Evolutionary conservation across 306 rosid genomes (phyloP).

Genomic region (Cicer cuneatum): DNA sequence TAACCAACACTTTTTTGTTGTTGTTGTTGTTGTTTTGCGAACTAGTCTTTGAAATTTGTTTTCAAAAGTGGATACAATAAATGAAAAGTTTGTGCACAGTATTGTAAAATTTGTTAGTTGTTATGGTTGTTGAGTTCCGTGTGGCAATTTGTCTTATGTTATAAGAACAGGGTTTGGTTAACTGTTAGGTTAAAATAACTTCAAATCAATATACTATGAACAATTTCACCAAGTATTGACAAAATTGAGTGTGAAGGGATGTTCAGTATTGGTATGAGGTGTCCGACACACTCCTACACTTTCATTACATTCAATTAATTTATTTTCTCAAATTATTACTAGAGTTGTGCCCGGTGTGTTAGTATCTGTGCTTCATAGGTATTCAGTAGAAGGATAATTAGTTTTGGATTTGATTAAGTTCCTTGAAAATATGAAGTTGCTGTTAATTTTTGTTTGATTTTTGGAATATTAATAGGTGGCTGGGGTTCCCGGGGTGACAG

Average conservation of each 20-base stretch:
- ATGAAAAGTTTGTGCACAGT: background rate
- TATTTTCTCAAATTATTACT: too few relatives aligned
- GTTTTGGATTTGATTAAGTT: conserved; percentile 21
- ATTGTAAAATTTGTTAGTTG: background rate
- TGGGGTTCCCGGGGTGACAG: conserved; percentile 97
- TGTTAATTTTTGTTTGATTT: background rate
- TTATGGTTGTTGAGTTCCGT: background rate
- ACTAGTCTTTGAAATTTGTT: background rate
- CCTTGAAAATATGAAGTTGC: background rate
- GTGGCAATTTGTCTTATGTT: background rate
- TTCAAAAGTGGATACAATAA: background rate
- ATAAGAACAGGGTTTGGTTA: background rate
- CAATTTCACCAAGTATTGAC: conserved; percentile 16
- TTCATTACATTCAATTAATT: too few relatives aligned
- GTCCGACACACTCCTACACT: too few relatives aligned
- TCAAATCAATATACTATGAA: background rate
- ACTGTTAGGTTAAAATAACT: background rate
- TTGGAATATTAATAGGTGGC: conserved; percentile 63
- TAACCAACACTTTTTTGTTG: too few relatives aligned
- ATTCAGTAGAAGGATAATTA: background rate
- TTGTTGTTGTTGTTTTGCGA: background rate
- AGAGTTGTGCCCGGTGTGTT: too few relatives aligned
- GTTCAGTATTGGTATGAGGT: background rate
- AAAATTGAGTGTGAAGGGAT: background rate
- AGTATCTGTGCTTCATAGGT: too few relatives aligned